These are phyloP conservation scores for Aspergillus sergii DNA, from an alignment of 2,329 filamentous ascomycete species.

Conservation along the genomic window DNA sequence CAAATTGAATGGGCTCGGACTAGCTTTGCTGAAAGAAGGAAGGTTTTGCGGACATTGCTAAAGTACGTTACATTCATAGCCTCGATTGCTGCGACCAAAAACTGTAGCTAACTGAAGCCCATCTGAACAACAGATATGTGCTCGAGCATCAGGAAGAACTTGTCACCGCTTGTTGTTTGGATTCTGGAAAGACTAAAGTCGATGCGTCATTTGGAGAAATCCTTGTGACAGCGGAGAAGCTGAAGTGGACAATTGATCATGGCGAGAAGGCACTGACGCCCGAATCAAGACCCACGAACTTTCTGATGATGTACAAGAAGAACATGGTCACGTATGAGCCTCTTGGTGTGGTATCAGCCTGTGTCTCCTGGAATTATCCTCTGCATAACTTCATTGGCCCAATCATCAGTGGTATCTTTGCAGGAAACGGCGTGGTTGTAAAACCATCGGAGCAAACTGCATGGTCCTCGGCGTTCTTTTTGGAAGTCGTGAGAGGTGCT, in stretches of 20 bases:
- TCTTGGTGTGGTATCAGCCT: slow-evolving; percentile 85
- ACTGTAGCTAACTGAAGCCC: not conserved
- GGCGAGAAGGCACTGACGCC: slow-evolving; percentile 78
- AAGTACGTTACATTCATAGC: slow-evolving; percentile 46
- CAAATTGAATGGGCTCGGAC: slow-evolving; percentile 79
- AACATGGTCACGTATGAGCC: slow-evolving; percentile 92
- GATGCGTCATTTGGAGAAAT: slow-evolving; percentile 95
- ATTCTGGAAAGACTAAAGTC: slow-evolving; percentile 94
- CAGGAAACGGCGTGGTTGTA: slow-evolving; percentile 88
- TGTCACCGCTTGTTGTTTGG: slow-evolving; percentile 80
- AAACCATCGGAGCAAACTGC: slow-evolving; percentile 96
- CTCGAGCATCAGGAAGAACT: slow-evolving; percentile 89
- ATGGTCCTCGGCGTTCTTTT: slow-evolving; percentile 86
- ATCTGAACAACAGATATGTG: slow-evolving; percentile 58
- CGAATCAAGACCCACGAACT: slow-evolving; percentile 77
- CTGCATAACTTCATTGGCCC: slow-evolving; percentile 95
- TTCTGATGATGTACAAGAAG: slow-evolving; percentile 93
- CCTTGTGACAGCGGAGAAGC: slow-evolving; percentile 87
- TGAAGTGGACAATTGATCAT: slow-evolving; percentile 90
- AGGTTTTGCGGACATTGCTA: slow-evolving; percentile 78
- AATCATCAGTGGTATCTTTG: slow-evolving; percentile 85
- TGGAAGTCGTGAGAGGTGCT: slow-evolving; percentile 74
- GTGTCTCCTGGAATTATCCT: slow-evolving; percentile 96
- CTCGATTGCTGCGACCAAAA: not conserved
- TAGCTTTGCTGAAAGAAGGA: slow-evolving; percentile 73